phyloP scores from a whole-genome alignment of 2,329 filamentous ascomycete genomes.

The Sordariomycetes sp. region DNA sequence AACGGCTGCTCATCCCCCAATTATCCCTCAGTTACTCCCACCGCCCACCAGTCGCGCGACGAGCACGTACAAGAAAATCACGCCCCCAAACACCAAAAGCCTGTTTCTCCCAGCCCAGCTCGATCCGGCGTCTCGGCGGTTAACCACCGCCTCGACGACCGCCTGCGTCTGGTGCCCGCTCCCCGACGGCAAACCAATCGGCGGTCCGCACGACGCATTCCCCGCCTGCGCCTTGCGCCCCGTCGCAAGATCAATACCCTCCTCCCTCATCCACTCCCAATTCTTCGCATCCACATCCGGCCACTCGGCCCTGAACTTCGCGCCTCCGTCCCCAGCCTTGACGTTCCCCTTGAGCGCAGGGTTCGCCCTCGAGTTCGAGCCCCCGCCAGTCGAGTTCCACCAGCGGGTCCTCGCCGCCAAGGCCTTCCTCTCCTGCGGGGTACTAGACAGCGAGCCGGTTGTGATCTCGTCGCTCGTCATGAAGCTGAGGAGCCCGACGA shows the following conservation, averaged over 20 bases:
- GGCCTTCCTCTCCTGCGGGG: constrained; percentile 62
- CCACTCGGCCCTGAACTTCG: constrained; percentile 84
- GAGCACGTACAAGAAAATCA: constrained; percentile 73
- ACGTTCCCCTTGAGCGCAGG: constrained; percentile 59
- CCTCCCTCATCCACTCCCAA: constrained; percentile 79
- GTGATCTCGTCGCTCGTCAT: constrained; percentile 99
- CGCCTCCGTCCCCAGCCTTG: constrained; percentile 82
- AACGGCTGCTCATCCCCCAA: not conserved
- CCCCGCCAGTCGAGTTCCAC: constrained; percentile 95
- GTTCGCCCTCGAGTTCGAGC: constrained; percentile 47
- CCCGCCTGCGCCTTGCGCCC: constrained; percentile 38
- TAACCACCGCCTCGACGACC: constrained; percentile 65
- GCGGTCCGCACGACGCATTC: constrained; percentile 31
- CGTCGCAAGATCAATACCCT: constrained; percentile 64
- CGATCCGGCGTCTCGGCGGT: constrained; percentile 58
- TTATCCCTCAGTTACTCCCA: constrained; percentile 7
- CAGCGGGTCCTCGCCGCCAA: constrained; percentile 70
- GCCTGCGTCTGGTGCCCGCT: constrained; percentile 52
- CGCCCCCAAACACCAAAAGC: constrained; percentile 53
- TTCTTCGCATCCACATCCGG: constrained; percentile 82
- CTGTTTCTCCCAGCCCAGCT: constrained; percentile 76
- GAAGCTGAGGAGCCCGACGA: constrained; percentile 87
- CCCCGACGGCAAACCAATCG: constrained; percentile 45
- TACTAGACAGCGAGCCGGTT: constrained; percentile 73
- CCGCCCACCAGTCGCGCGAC: constrained; percentile 60